A percentile compares a stretch with the other conserved stretches of the same genome.
Conservation (phyloP, 140 eudicot genomes). For the Cichorium intybus region DNA sequence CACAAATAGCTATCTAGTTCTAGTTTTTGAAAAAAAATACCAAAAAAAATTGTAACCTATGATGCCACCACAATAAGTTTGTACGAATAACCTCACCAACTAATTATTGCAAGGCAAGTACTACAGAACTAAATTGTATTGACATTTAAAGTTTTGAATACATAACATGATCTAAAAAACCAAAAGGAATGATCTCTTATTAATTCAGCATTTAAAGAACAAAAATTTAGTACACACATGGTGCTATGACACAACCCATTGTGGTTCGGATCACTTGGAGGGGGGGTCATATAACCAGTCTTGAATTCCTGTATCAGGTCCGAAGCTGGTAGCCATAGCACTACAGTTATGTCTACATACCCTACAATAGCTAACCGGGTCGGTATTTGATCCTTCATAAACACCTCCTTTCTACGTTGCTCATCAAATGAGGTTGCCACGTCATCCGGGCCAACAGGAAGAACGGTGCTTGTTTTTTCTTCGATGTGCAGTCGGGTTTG, state of each 20-base stretch:
- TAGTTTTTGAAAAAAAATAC: no score
- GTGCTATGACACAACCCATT: constrained; percentile 72
- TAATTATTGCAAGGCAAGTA: no score
- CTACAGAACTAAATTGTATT: no score
- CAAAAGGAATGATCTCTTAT: no score
- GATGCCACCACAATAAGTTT: no score
- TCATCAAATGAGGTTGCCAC: constrained; percentile 20
- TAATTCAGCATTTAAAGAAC: no score
- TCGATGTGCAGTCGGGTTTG: no score
- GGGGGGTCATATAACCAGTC: background rate
- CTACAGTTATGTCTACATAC: constrained; percentile 41
- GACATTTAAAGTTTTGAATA: no score
- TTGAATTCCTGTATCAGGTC: background rate
- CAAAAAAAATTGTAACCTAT: no score
- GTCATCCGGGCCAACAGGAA: constrained; percentile 34
- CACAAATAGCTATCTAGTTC: no score
- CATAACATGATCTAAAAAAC: no score
- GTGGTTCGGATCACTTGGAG: constrained; percentile 32
- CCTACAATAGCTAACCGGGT: constrained; percentile 53
- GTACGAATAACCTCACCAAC: no score
- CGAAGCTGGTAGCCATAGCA: constrained; percentile 18
- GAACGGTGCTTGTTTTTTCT: constrained; percentile 26
- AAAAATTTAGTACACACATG: constrained; percentile 62
- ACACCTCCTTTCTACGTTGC: background rate
- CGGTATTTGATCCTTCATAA: background rate